Conservation (phyloP, 768 basidiomycete species). For the Sistotremastrum niveocremeum region DNA sequence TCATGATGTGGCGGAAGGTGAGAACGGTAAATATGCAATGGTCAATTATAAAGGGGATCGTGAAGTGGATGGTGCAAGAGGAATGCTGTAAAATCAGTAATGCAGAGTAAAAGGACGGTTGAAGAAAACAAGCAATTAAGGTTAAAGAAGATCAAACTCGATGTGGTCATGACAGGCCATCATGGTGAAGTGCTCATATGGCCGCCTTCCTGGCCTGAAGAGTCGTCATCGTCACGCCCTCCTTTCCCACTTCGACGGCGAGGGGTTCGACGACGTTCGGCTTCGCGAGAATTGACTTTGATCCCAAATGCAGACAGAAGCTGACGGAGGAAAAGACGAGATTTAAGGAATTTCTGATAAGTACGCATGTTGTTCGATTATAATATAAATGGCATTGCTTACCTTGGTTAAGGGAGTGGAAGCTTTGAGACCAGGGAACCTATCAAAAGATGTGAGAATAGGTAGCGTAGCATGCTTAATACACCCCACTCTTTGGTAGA, state of each 20-base stretch:
- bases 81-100: no score
- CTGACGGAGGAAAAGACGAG: slow-evolving; percentile 3
- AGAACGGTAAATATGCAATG: no score
- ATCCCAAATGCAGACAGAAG: slow-evolving; percentile 39
- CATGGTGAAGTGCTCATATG: no score
- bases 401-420: slow-evolving; percentile 62
- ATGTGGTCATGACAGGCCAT: no score
- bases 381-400: not conserved
- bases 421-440: slow-evolving; percentile 49
- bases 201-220: slow-evolving; percentile 14
- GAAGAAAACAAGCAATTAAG: no score
- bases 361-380: not conserved
- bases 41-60: no score
- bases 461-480: not conserved
- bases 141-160: no score
- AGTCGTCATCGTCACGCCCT: slow-evolving; percentile 16
- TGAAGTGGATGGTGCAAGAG: no score
- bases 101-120: no score
- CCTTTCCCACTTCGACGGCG: slow-evolving; percentile 27
- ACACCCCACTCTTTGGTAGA: slow-evolving; percentile 41
- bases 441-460: not conserved
- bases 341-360: not conserved
- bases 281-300: slow-evolving; percentile 45
- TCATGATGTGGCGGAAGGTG: no score
- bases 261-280: slow-evolving; percentile 22